These are phyloP conservation scores for Penicillium thymicola DNA, from an alignment of 2,329 filamentous ascomycete species.

Conservation along the genomic window DNA sequence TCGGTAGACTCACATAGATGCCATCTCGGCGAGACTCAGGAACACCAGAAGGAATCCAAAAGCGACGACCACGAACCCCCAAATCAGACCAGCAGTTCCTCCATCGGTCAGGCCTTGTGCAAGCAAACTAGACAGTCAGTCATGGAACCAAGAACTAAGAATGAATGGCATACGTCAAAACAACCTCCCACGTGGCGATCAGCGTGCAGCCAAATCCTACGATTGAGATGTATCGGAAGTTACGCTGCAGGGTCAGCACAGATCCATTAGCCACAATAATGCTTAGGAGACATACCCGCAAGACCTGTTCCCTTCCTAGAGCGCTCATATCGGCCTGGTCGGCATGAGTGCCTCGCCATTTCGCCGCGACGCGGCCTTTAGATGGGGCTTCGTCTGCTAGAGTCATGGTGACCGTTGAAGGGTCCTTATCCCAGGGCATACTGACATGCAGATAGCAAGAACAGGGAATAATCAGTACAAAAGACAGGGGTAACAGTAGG, in stretches of 20 bases:
- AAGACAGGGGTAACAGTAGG: not conserved
- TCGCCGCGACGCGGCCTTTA: not conserved
- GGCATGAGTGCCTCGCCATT: constrained; percentile 6
- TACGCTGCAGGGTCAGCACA: constrained; percentile 32
- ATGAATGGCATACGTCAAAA: constrained; percentile 33
- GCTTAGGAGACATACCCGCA: constrained; percentile 28
- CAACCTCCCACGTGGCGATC: constrained; percentile 44
- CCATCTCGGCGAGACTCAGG: constrained; percentile 50
- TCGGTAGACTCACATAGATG: constrained; percentile 40
- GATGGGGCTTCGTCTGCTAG: not conserved
- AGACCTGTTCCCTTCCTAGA: constrained; percentile 40
- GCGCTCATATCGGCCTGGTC: constrained; percentile 39
- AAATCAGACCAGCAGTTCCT: constrained; percentile 54
- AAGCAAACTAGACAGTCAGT: not conserved
- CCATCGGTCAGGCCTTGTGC: constrained; percentile 40
- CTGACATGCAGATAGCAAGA: not conserved
- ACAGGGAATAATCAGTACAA: not conserved
- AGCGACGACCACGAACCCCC: constrained; percentile 51
- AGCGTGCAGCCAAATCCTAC: constrained; percentile 45
- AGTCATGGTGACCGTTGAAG: constrained; percentile 1
- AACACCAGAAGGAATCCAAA: constrained; percentile 43
- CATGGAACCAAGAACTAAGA: not conserved
- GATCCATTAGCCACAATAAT: not conserved
- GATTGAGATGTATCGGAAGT: constrained; percentile 46
- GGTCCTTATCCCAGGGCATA: constrained; percentile 1